These are phyloP conservation scores for Arachis monticola DNA, from an alignment of 331 rosid genomes.

Conservation along the genomic window DNA sequence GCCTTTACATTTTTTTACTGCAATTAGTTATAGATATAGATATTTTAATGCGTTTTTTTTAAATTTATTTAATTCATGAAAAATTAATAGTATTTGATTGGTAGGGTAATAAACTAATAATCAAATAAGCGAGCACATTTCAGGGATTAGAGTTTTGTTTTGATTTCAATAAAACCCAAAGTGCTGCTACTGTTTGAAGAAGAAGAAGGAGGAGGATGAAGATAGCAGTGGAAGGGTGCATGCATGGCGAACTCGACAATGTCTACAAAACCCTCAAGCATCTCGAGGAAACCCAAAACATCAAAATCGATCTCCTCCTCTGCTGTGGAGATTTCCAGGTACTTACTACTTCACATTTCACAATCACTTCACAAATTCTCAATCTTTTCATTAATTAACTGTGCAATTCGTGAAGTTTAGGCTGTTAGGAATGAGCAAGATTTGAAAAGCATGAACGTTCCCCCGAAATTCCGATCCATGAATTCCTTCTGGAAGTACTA, in stretches of 20 bases:
- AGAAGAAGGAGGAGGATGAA: slow-evolving; percentile 49
- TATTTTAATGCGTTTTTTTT: no score
- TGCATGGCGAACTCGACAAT: slow-evolving; percentile 93
- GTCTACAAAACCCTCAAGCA: slow-evolving; percentile 82
- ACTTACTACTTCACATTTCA: not conserved
- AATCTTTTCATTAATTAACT: not conserved
- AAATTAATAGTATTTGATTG: not conserved
- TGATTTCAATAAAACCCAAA: slow-evolving; percentile 4
- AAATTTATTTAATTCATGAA: no score
- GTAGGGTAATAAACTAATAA: not conserved
- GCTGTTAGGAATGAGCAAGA: slow-evolving; percentile 84
- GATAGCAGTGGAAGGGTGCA: slow-evolving; percentile 92
- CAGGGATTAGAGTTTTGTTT: slow-evolving; percentile 27
- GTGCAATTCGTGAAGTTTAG: slow-evolving; percentile 35
- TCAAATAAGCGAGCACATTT: not conserved
- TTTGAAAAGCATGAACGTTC: slow-evolving; percentile 79
- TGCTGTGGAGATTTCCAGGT: slow-evolving; percentile 99
- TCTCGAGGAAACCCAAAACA: slow-evolving; percentile 55
- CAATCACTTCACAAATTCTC: not conserved
- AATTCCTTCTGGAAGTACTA: slow-evolving; percentile 96
- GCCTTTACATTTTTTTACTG: no score
- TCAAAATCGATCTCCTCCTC: slow-evolving; percentile 90
- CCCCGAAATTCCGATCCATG: slow-evolving; percentile 62
- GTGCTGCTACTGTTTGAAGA: not conserved
- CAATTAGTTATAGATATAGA: no score